A percentile compares a stretch with the other conserved stretches of the same genome.
These are phyloP conservation scores for Talaromyces sp. DNA, from an alignment of 2,329 filamentous ascomycete genomes.

Conservation along the genomic window DNA sequence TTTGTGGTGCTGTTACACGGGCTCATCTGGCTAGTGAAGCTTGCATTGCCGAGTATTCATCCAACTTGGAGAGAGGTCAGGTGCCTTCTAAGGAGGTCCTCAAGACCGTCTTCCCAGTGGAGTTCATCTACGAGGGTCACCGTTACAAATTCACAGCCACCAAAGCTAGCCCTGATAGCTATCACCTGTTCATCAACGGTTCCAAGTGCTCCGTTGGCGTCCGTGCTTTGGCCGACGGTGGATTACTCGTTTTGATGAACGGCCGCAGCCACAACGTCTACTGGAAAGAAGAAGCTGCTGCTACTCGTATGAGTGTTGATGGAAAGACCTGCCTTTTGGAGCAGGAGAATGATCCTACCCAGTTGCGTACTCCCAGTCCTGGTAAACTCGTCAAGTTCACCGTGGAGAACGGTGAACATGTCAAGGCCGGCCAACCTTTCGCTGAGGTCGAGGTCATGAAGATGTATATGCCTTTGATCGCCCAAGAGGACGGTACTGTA, in stretches of 20 bases:
- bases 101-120: conserved; percentile 95
- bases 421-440: conserved; percentile 87
- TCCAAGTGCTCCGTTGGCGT: conserved; percentile 94
- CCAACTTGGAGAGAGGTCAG: conserved; percentile 92
- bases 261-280: conserved; percentile 97
- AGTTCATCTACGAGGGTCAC: conserved; percentile 97
- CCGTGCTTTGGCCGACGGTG: conserved; percentile 87
- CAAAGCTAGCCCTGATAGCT: conserved; percentile 86
- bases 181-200: conserved; percentile 97
- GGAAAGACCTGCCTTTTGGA: conserved; percentile 97
- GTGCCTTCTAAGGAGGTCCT: conserved; percentile 94
- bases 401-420: conserved; percentile 90
- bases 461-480: conserved; percentile 99
- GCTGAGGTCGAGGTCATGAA: conserved; percentile 99
- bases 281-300: conserved; percentile 98
- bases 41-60: conserved; percentile 82
- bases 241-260: conserved; percentile 82
- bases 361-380: conserved; percentile 88
- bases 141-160: conserved; percentile 99
- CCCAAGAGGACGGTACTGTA: conserved; percentile 91
- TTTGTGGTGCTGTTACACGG: conserved; percentile 92
- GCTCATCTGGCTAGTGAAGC: conserved; percentile 91
- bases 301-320: conserved; percentile 92
- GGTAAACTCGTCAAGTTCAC: conserved; percentile 98
- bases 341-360: conserved; percentile 98